Evolutionary conservation across 2,329 filamentous ascomycete genomes (phyloP).

Genomic region (Ophiostoma novo-ulmi): DNA sequence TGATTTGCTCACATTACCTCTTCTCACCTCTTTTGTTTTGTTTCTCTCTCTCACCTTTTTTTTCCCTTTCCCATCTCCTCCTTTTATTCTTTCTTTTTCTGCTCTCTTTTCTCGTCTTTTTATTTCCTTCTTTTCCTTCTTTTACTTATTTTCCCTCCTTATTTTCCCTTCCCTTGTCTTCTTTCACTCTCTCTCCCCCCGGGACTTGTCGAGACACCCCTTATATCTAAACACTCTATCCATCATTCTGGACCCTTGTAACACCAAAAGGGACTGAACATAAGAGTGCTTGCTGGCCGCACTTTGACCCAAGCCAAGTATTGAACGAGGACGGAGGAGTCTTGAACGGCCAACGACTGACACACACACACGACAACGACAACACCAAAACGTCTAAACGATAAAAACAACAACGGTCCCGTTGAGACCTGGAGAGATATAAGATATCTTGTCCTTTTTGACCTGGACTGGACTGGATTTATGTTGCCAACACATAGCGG

Average conservation of each 20-base stretch:
- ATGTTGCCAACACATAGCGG: neutral
- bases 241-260: constrained; percentile 18
- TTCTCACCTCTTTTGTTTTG: neutral
- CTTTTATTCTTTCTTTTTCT: neutral
- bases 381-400: neutral
- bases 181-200: neutral
- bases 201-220: constrained; percentile 21
- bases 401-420: neutral
- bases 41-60: constrained; percentile 12
- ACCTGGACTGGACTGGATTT: constrained; percentile 10
- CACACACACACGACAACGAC: neutral
- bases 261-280: constrained; percentile 8
- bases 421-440: neutral
- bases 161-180: neutral
- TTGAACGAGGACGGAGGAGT: neutral
- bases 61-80: neutral
- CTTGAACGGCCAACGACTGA: neutral
- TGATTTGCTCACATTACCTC: constrained; percentile 4
- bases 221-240: constrained; percentile 19
- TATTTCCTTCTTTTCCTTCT: neutral
- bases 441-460: neutral
- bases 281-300: constrained; percentile 5
- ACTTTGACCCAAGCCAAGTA: constrained; percentile 2
- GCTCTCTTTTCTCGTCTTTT: neutral
- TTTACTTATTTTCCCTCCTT: neutral